Base-by-base conservation (phyloP, 192 early-diverging fungal species). In the Podila epigama region DNA sequence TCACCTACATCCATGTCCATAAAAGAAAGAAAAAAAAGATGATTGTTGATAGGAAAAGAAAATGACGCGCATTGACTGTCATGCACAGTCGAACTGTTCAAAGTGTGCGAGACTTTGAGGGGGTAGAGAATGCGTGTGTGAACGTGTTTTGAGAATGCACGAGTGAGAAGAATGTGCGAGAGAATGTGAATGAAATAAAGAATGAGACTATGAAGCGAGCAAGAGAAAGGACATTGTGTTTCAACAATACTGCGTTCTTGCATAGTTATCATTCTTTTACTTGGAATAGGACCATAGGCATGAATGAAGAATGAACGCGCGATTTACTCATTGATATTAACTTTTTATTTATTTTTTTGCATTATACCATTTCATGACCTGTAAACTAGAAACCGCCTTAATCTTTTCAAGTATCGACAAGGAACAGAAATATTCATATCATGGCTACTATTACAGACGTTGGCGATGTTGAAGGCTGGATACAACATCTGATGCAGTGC, bases 381-480 rank as follows among this genome's bases (percentile, higher is more conserved):
- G 41, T 16, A 42, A 42, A 42, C 41, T 16, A 1, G 12, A 3
- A 15, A 27, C 13, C 3, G 28, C 53, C 33, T 18, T 55, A 27
- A 55, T 55, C 53, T 32, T 18, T 31, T 55, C 32, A 18, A 32
- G 20, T 51, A n/a, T 25, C 53, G 16, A 27, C 4, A 32, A 16
- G 53, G 16, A 32, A 33, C 33, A 28, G 8, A 40, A 39, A 36
- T 53, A 16, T 22, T 48, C 42, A 31, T 39, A 35, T 37, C 35
- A 66, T 75, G 71, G 41, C 71, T 8, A 75, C 71, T 31, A 67
- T 75, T 27, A 82, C 87, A 37, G 91, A 93, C 84, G 90, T 97
- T 73, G 82, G 86, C 72, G 94, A 95, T 64, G 88, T 98, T 69
- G 97, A 98, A 80, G 87, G 82, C 37, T 99, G 96, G 96, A 94